These are phyloP conservation scores for Paracamarosporium sp. DNA, from an alignment of 2,329 filamentous ascomycete genomes.

Conservation along the genomic window DNA sequence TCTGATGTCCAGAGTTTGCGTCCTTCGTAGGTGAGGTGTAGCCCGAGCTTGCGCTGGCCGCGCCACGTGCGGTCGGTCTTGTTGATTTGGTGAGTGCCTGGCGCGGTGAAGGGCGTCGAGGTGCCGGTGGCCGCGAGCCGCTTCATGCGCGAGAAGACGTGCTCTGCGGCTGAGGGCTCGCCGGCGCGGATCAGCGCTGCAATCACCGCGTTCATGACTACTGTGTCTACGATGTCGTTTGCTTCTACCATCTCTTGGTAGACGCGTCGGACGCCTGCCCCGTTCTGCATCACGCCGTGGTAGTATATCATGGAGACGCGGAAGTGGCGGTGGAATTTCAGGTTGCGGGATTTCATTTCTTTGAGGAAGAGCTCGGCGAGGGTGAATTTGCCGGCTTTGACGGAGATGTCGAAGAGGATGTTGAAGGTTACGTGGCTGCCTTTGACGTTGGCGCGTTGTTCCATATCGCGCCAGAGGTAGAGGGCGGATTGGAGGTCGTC, in stretches of 20 bases:
- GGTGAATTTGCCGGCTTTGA: slow-evolving; percentile 82
- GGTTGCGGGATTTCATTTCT: slow-evolving; percentile 76
- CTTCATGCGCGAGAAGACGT: slow-evolving; percentile 87
- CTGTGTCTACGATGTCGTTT: slow-evolving; percentile 87
- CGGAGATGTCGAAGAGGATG: slow-evolving; percentile 86
- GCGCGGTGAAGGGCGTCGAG: slow-evolving; percentile 29
- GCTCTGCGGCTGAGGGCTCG: slow-evolving; percentile 77
- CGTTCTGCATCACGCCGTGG: slow-evolving; percentile 77
- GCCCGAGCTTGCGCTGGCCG: slow-evolving; percentile 51
- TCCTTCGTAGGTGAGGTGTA: slow-evolving; percentile 55
- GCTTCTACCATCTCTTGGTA: slow-evolving; percentile 84
- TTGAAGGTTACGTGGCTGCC: slow-evolving; percentile 87
- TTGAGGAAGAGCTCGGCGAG: slow-evolving; percentile 84
- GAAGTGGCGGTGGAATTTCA: slow-evolving; percentile 78
- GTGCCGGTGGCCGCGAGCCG: slow-evolving; percentile 55
- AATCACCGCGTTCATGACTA: slow-evolving; percentile 87
- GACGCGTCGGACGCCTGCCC: slow-evolving; percentile 74
- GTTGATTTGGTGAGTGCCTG: slow-evolving; percentile 16
- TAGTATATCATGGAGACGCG: slow-evolving; percentile 84
- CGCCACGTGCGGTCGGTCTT: slow-evolving; percentile 47
- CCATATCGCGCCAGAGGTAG: slow-evolving; percentile 88
- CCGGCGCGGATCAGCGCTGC: slow-evolving; percentile 76
- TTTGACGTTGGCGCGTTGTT: slow-evolving; percentile 69
- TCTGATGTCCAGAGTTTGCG: slow-evolving; percentile 51
- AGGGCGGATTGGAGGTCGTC: slow-evolving; percentile 73